Evolutionary conservation across 371 early-diverging fungal species (phyloP).

Genomic region (Sporodiniella umbellata): DNA sequence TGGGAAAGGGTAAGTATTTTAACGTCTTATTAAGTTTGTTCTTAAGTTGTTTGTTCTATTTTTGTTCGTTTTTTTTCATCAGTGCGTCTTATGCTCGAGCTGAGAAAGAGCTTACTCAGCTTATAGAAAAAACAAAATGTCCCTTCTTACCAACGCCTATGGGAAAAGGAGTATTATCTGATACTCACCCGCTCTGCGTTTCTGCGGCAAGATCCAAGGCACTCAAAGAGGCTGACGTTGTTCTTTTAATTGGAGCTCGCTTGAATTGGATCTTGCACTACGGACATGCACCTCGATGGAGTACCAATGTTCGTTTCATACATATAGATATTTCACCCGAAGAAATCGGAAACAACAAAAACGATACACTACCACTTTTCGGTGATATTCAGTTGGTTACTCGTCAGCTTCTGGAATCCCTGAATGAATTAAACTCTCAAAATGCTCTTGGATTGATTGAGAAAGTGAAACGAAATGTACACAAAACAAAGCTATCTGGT

Average conservation of each 20-base stretch:
- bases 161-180: conserved; percentile 77
- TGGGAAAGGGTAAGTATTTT: conserved; percentile 71
- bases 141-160: conserved; percentile 83
- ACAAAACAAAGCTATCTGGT: conserved; percentile 25
- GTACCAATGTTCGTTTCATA: conserved; percentile 54
- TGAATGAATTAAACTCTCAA: conserved; percentile 4
- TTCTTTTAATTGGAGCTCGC: conserved; percentile 71
- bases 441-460: conserved; percentile 32
- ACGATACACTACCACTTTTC: conserved; percentile 52
- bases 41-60: not conserved
- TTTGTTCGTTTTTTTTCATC: too few relatives aligned
- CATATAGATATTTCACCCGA: conserved; percentile 72
- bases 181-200: conserved; percentile 60
- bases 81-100: conserved; percentile 68
- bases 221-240: conserved; percentile 66
- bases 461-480: conserved; percentile 47
- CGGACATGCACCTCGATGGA: conserved; percentile 64
- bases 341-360: conserved; percentile 58
- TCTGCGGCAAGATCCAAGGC: conserved; percentile 73
- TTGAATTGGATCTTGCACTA: conserved; percentile 84
- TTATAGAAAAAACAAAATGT: conserved; percentile 54
- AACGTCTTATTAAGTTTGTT: too few relatives aligned
- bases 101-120: conserved; percentile 53
- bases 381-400: conserved; percentile 62
- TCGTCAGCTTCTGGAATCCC: conserved; percentile 37